phyloP scores from a whole-genome alignment of 2,329 filamentous ascomycete genomes.

The Neofusicoccum ribis region DNA sequence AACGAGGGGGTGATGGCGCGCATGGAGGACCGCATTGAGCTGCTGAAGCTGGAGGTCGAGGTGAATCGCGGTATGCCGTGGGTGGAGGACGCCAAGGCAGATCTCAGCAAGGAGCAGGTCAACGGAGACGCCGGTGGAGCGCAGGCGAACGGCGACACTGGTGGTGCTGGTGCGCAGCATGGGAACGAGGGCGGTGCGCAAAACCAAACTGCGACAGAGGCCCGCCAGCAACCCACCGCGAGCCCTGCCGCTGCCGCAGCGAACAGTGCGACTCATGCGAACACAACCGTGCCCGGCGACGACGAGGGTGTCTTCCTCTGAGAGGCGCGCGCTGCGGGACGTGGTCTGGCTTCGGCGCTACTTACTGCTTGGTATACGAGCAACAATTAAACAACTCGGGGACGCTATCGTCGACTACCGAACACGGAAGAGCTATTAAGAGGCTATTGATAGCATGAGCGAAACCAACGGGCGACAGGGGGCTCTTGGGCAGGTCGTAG shows the following conservation, averaged over 20 bases:
- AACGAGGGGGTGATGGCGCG: constrained; percentile 68
- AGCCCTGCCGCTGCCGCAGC: constrained; percentile 1
- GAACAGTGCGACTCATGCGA: constrained; percentile 17
- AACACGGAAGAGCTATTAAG: constrained; percentile 3
- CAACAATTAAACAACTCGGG: background rate
- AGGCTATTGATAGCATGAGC: constrained; percentile 16
- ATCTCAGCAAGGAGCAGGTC: constrained; percentile 17
- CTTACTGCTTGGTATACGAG: background rate
- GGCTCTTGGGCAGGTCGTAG: background rate
- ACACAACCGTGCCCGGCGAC: background rate
- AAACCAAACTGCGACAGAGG: constrained; percentile 4
- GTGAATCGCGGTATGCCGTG: constrained; percentile 58
- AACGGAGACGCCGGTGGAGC: constrained; percentile 19
- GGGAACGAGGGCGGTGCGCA: constrained; percentile 1
- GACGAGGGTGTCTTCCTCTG: constrained; percentile 26
- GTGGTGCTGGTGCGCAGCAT: background rate
- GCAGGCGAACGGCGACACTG: background rate
- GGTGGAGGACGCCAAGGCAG: constrained; percentile 36
- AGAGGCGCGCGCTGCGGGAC: background rate
- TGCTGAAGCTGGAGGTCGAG: constrained; percentile 66
- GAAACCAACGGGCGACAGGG: background rate
- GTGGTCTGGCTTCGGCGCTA: background rate
- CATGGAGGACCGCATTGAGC: constrained; percentile 65
- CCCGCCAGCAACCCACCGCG: constrained; percentile 7
- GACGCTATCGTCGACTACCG: constrained; percentile 11